These are phyloP conservation scores for Penicillium oxalicum DNA, from an alignment of 2,329 filamentous ascomycete species.

Conservation along the genomic window DNA sequence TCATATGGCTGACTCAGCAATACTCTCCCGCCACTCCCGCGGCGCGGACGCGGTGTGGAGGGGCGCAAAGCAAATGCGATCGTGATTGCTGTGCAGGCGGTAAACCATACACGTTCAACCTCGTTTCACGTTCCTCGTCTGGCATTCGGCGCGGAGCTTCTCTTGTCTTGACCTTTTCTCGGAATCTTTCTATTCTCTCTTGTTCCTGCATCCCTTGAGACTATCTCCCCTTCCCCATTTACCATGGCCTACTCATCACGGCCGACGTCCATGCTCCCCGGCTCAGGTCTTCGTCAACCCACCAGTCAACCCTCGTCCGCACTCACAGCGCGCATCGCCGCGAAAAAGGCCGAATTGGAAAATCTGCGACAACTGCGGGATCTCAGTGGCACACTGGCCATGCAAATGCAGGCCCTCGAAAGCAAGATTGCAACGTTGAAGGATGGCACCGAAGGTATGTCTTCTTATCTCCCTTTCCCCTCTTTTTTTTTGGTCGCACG, in stretches of 20 bases:
- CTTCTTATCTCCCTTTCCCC: neutral
- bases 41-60: neutral
- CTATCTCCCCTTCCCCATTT: neutral
- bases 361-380: conserved; percentile 57
- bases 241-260: conserved; percentile 35
- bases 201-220: no score
- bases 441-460: conserved; percentile 55
- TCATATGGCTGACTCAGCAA: conserved; percentile 11
- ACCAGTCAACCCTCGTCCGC: conserved; percentile 49
- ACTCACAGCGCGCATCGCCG: conserved; percentile 56
- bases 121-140: no score
- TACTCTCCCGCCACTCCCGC: neutral
- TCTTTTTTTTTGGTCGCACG: neutral
- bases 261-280: conserved; percentile 29
- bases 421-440: conserved; percentile 56
- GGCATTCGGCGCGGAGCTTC: no score
- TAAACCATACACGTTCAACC: no score
- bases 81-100: no score
- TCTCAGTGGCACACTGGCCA: conserved; percentile 55
- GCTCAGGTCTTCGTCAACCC: conserved; percentile 21
- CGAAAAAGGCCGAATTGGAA: conserved; percentile 59
- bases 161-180: no score
- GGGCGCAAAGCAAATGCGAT: no score
- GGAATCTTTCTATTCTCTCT: no score
- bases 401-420: conserved; percentile 58